Conservation (phyloP, 441 rosid species). For the Erysimum pusillum region DNA sequence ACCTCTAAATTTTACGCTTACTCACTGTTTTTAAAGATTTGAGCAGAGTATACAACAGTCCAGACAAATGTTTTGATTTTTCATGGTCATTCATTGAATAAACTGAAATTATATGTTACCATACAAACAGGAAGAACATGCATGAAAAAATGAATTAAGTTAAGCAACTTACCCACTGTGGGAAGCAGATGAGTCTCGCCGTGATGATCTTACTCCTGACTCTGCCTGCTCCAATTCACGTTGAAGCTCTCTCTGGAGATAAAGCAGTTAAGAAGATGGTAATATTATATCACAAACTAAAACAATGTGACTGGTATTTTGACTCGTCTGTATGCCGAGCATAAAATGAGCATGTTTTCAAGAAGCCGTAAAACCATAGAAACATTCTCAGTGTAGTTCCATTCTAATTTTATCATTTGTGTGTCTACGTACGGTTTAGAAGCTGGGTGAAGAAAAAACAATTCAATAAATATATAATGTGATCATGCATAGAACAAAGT, state of each 20-base stretch:
- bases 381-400: background rate
- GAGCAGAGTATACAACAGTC: background rate
- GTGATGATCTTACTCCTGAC: constrained; percentile 72
- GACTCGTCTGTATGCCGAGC: background rate
- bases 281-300: background rate
- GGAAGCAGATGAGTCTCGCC: constrained; percentile 72
- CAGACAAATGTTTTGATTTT: background rate
- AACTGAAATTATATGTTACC: background rate
- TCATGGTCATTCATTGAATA: background rate
- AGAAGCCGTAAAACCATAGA: background rate
- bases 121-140: constrained; percentile 1
- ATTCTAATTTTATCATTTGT: background rate
- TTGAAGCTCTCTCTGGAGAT: constrained; percentile 82
- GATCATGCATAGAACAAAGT: background rate
- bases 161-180: constrained; percentile 59
- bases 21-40: background rate
- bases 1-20: background rate
- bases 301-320: constrained; percentile 4
- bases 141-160: background rate
- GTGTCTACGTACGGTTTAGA: background rate
- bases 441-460: background rate
- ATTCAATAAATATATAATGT: background rate
- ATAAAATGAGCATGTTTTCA: constrained; percentile 5
- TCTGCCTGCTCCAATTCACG: constrained; percentile 90
- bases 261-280: constrained; percentile 24